These are phyloP conservation scores for Rutidosis leptorrhynchoides DNA, from an alignment of 129 eudicot genomes.

Conservation along the genomic window DNA sequence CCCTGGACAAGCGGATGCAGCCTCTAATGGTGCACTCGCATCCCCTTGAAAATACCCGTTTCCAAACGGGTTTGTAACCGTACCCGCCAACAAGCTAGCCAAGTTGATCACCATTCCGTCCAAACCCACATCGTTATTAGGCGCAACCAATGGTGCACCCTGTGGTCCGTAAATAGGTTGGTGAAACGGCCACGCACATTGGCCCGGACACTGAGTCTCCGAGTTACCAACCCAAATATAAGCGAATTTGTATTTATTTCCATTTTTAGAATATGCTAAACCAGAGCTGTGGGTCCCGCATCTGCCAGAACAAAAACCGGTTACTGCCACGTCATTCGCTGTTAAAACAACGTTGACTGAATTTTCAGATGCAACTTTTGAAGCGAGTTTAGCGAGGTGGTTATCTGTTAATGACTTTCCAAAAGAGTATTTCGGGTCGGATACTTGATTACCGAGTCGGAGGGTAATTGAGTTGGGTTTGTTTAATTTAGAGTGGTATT, in stretches of 20 bases:
- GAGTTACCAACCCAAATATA: conserved; percentile 50
- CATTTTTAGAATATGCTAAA: not conserved
- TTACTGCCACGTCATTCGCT: conserved; percentile 38
- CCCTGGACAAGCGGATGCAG: conserved; percentile 48
- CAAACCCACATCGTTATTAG: conserved; percentile 36
- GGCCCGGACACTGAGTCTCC: conserved; percentile 47
- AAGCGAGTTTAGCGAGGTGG: conserved; percentile 31
- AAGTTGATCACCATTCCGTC: conserved; percentile 40
- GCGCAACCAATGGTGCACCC: conserved; percentile 34
- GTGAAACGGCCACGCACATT: conserved; percentile 52
- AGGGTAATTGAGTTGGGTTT: not conserved
- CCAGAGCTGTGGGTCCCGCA: conserved; percentile 40
- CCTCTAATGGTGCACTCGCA: conserved; percentile 37
- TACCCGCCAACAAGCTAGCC: conserved; percentile 36
- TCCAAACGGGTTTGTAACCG: conserved; percentile 34
- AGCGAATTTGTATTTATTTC: conserved; percentile 23
- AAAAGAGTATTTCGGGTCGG: conserved; percentile 26
- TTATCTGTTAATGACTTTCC: conserved; percentile 36
- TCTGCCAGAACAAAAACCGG: conserved; percentile 41
- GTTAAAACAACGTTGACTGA: conserved; percentile 42
- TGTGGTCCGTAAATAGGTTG: conserved; percentile 45
- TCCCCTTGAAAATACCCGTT: conserved; percentile 37
- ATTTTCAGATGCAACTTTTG: conserved; percentile 24
- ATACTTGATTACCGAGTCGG: conserved; percentile 29
- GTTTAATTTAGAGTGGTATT: conserved; percentile 31